These are phyloP conservation scores for Gymnopilus junonius DNA, from an alignment of 768 basidiomycete genomes.

Conservation along the genomic window DNA sequence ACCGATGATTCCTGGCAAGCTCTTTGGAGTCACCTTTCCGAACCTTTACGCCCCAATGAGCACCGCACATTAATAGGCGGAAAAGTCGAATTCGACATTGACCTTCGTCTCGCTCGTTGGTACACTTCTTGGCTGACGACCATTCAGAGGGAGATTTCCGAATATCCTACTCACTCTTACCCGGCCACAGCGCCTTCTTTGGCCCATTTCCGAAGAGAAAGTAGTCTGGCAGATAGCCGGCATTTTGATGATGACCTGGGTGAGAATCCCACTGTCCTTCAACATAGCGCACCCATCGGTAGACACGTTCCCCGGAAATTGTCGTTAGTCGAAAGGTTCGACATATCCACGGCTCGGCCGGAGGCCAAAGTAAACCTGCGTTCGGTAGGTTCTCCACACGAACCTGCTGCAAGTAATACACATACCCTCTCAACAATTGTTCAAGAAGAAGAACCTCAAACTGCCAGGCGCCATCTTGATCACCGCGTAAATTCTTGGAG, in stretches of 20 bases:
- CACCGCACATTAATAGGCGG: conserved; percentile 68
- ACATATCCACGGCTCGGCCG: conserved; percentile 43
- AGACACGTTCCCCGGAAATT: conserved; percentile 69
- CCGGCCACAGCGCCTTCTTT: conserved; percentile 47
- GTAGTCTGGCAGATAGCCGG: conserved; percentile 45
- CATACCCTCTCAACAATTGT: conserved; percentile 61
- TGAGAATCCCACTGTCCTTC: conserved; percentile 30
- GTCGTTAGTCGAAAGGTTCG: conserved; percentile 70
- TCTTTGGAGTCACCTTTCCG: conserved; percentile 68
- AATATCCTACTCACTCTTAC: conserved; percentile 38
- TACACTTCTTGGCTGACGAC: conserved; percentile 69
- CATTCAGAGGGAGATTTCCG: conserved; percentile 46
- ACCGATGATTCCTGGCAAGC: conserved; percentile 80
- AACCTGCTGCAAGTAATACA: conserved; percentile 25
- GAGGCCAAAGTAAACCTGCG: conserved; percentile 32
- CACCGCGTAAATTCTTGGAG: conserved; percentile 70
- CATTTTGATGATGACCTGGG: conserved; percentile 46
- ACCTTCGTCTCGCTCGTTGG: conserved; percentile 77
- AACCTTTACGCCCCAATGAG: conserved; percentile 37
- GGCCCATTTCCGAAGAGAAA: conserved; percentile 59
- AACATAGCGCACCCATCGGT: conserved; percentile 32
- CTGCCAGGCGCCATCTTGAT: conserved; percentile 56
- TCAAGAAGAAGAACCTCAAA: conserved; percentile 63
- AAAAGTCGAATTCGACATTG: conserved; percentile 87
- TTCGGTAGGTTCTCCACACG: conserved; percentile 31